Conservation (phyloP, 305 asterid genomes). For the Solanum hybrid region DNA sequence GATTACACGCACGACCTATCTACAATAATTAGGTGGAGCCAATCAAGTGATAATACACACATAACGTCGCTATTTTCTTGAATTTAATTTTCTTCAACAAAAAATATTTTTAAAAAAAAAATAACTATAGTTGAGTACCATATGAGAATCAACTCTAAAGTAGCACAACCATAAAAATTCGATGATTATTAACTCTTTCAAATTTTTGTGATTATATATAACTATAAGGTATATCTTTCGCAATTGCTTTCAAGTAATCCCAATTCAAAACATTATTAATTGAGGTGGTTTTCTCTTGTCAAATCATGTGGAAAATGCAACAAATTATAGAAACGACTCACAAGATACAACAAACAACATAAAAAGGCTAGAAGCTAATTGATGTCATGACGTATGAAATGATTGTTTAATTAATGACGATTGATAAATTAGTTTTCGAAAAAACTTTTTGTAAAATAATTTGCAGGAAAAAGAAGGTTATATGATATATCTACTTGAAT, state of each 20-base stretch:
- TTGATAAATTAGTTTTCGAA: not conserved
- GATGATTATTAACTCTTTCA: not conserved
- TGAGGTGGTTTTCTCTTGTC: not conserved
- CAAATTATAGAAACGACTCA: not conserved
- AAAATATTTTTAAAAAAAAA: no score
- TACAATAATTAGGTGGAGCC: not conserved
- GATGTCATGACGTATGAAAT: not conserved
- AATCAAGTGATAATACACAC: not conserved
- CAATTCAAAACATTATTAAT: no score
- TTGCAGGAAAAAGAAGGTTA: not conserved
- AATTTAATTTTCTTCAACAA: not conserved
- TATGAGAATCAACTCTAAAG: not conserved
- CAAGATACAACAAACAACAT: not conserved
- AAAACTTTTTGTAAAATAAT: not conserved
- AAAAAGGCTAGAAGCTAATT: not conserved
- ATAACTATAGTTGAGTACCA: not conserved
- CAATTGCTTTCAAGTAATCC: not conserved
- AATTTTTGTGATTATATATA: not conserved
- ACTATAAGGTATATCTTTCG: no score
- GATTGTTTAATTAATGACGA: not conserved
- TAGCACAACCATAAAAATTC: not conserved
- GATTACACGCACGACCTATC: not conserved
- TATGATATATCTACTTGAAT: not conserved
- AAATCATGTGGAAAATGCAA: not conserved
- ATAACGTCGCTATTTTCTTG: not conserved